Base-by-base conservation (phyloP, 257 asterid genomes). In the Solanum sparsipilum region DNA sequence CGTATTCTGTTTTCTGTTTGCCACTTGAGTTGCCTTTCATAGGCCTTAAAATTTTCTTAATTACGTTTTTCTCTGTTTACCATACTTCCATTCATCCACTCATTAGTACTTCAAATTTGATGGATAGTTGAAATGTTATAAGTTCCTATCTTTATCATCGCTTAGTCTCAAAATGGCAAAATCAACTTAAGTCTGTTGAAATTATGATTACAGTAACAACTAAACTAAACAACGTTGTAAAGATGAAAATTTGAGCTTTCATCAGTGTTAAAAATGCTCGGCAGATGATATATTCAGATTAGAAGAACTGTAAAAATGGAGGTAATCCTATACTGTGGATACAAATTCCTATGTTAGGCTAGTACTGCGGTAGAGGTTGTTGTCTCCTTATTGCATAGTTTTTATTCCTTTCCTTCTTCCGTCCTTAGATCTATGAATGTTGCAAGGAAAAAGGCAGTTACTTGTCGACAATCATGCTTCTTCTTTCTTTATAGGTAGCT, bases 401-500 rank as follows among this genome's bases (percentile, higher is more conserved):
- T 75, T 13, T 29, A 3, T 2, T 18, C 23, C 23, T 38, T 76
- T 6, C 13, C 23, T 2, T 72, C 46, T 16, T 29, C 11, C 27
- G 0, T 81, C 1, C 21, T 27, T 46, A 5, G 68, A 29, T 0
- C 31, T 46, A 81, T 0, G 0, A 29, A 25, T 46, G 41, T 81
- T 46, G 0, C 6, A n/a, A 8, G 84, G 13, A 32, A 7, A 38
- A 38, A 39, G 63, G n/a, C 18, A 0, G 63, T 78, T 78, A 39
- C 4, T 38, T 78, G 36, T 78, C 1, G 5, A 13, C 25, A 41
- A 78, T 78, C 35, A 35, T 63, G 58, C 60, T 23, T 39, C 81
- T 7, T 85, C 8, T 67, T 60, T 4, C 38, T 27, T 82, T 68
- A 20, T 89, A 96, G 98, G 99, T 96, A 7, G 96, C 98, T 20